Base-by-base conservation (phyloP, 768 basidiomycete species). In the Trichaptum fuscoviolaceum region DNA sequence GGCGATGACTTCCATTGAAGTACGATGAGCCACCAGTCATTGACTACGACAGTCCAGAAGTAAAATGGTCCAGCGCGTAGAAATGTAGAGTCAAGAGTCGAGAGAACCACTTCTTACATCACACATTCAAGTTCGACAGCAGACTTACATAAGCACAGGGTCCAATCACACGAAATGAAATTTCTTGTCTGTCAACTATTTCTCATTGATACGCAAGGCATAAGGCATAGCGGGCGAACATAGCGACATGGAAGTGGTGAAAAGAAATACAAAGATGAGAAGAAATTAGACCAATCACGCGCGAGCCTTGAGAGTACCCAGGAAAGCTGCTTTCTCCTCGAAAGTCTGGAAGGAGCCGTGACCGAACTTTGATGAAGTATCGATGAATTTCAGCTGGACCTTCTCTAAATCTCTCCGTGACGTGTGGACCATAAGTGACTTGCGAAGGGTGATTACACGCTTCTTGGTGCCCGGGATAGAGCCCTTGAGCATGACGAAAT, bases 331-430 rank as follows among this genome's bases (percentile, higher is more conserved):
- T 87, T 98, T 98, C 89, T 98, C 96, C 82, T 93, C 92, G 82
- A 85, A 84, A 62, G 95, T 95, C 85, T 99, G 95, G 94, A 96
- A 97, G 62, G 91, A 89, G 74, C 95, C 95, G 76, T 97, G 96
- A 72, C 96, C 95, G 81, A 95, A 95, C 81, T 97, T 97, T 79
- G 93, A 96, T 58, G 95, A 93, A 35, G 96, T 98, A 76, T 96
- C 95, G 86, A 99, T 96, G 84, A 96, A 98, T 82, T 96, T 98
- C 86, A 97, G 91, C 68, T 90, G 86, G 69, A 97, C 92, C 84
- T 99, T 96, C 87, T 99, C 97, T 76, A 99, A 87, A 80, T 98
- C 94, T 80, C 90, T 87, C 76, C 95, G 92, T 69, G 91, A 92
- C 58, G 96, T 96, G 85, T 96, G 96, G 66, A 92, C 89, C 91